Conservation (phyloP, 164 flowering plant species). For the Dillenia suffruticosa region DNA sequence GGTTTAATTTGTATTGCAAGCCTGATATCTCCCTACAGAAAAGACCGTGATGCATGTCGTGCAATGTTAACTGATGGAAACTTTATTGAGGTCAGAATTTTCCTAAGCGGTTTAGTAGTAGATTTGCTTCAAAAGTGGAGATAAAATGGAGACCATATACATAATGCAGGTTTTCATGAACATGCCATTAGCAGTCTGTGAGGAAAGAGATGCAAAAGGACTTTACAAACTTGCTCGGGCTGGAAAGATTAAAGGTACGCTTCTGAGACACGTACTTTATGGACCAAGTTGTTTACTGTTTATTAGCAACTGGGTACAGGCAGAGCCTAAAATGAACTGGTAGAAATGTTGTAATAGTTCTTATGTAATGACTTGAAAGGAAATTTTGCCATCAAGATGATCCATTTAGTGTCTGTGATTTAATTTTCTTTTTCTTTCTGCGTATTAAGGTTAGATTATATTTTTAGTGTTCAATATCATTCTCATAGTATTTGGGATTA, state of each 20-base stretch:
- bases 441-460: too few species aligned
- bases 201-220: conserved; percentile 69
- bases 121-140: too few species aligned
- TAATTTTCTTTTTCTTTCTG: too few species aligned
- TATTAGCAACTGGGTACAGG: too few species aligned
- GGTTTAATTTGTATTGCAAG: conserved; percentile 96
- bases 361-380: too few species aligned
- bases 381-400: too few species aligned
- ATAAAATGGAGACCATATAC: neutral
- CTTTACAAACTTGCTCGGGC: conserved; percentile 75
- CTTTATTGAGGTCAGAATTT: conserved; percentile 73
- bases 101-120: too few species aligned
- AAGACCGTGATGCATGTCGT: conserved; percentile 87
- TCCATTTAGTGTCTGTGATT: too few species aligned
- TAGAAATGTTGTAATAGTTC: too few species aligned
- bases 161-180: conserved; percentile 75
- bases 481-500: neutral
- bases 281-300: neutral
- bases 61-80: conserved; percentile 63
- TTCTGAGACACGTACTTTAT: neutral
- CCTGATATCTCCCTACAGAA: conserved; percentile 89
- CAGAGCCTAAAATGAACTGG: too few species aligned
- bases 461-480: neutral
- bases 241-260: conserved; percentile 65
- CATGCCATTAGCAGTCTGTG: conserved; percentile 75